A percentile compares a stretch with the other conserved stretches of the same genome.
phyloP scores from a whole-genome alignment of 1,284 basidiomycete genomes.

The Trametes sp. region DNA sequence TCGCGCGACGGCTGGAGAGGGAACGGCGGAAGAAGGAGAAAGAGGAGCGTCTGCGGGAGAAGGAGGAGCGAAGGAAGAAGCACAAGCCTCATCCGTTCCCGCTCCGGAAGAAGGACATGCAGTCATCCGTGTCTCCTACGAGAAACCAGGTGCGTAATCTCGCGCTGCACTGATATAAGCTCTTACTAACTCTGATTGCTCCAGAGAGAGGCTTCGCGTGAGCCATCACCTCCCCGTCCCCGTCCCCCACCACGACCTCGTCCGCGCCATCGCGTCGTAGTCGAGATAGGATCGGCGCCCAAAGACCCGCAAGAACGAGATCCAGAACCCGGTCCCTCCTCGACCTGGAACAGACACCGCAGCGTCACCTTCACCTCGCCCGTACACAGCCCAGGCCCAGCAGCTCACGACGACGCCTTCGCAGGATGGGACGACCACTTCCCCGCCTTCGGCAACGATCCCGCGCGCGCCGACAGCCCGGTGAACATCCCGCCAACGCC shows the following conservation, averaged over 20 bases:
- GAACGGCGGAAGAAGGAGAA: slow-evolving; percentile 18
- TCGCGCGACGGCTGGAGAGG: neutral
- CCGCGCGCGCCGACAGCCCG: slow-evolving; percentile 9
- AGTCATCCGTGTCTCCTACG: slow-evolving; percentile 1
- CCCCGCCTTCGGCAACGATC: slow-evolving; percentile 10
- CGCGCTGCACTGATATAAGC: neutral
- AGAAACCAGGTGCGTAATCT: slow-evolving; percentile 3
- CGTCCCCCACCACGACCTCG: slow-evolving; percentile 14
- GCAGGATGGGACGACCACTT: slow-evolving; percentile 8
- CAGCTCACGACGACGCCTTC: neutral
- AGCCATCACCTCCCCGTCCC: neutral
- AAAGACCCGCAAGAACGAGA: neutral
- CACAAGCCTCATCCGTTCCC: slow-evolving; percentile 21
- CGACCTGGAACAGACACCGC: slow-evolving; percentile 16
- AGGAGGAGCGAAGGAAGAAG: slow-evolving; percentile 20
- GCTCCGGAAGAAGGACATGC: slow-evolving; percentile 19
- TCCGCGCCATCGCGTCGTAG: slow-evolving; percentile 5
- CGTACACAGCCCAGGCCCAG: neutral
- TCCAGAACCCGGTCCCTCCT: slow-evolving; percentile 3
- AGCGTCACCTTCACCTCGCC: slow-evolving; percentile 24
- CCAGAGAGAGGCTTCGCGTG: neutral
- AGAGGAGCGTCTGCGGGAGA: slow-evolving; percentile 20
- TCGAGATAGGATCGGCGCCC: neutral
- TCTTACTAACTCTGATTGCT: neutral
- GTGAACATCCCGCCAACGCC: slow-evolving; percentile 3